phyloP scores from a whole-genome alignment of 257 asterid species.

The Ilex aquifolium region DNA sequence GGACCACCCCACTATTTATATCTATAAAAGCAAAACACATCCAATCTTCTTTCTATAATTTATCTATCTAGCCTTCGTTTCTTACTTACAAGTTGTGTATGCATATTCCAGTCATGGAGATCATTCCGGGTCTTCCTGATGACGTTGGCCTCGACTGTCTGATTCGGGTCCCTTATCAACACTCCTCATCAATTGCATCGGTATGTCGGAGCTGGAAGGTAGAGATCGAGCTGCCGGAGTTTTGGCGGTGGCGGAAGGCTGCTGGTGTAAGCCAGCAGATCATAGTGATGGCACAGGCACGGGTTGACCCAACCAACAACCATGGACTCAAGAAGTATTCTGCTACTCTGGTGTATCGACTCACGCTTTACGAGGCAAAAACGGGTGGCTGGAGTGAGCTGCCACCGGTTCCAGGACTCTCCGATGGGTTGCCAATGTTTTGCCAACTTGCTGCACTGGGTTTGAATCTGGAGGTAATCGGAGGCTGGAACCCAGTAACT shows the following conservation, averaged over 20 bases:
- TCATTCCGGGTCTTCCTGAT: slow-evolving; percentile 11
- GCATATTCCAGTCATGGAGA: not conserved
- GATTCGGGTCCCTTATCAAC: slow-evolving; percentile 11
- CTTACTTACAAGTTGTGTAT: no score
- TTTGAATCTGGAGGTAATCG: slow-evolving; percentile 16
- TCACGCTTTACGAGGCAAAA: slow-evolving; percentile 14
- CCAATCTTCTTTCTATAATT: no score
- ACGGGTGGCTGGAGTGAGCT: slow-evolving; percentile 7
- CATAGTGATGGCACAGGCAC: slow-evolving; percentile 15
- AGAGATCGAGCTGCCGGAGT: slow-evolving; percentile 11
- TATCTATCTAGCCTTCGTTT: no score
- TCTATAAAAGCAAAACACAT: no score
- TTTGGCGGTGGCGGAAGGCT: not conserved
- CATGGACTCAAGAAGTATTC: no score
- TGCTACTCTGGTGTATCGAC: not conserved
- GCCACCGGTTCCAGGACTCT: slow-evolving; percentile 19
- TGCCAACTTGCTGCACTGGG: slow-evolving; percentile 18
- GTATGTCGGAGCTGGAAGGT: slow-evolving; percentile 9
- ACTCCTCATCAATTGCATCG: slow-evolving; percentile 12
- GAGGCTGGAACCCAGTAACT: slow-evolving; percentile 22
- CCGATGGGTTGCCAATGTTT: slow-evolving; percentile 17
- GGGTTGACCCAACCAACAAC: not conserved
- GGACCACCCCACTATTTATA: no score
- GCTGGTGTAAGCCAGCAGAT: slow-evolving; percentile 13
- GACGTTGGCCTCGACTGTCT: slow-evolving; percentile 28